These are phyloP conservation scores for Sporobolomyces phaffii DNA, from an alignment of 768 basidiomycete genomes.

Conservation along the genomic window DNA sequence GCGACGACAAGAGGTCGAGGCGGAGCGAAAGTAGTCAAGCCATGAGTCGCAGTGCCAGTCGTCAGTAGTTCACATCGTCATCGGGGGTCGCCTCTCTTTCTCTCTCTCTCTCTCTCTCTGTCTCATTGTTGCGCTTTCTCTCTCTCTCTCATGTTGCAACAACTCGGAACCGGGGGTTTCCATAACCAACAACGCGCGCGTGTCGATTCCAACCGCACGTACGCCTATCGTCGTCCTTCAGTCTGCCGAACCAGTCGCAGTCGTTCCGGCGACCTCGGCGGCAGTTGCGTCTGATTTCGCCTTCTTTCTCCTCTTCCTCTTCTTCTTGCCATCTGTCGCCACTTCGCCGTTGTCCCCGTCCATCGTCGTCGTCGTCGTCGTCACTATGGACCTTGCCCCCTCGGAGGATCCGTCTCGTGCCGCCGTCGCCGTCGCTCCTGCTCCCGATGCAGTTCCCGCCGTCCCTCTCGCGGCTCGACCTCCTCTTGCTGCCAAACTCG, in stretches of 20 bases:
- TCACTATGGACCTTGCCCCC: too few species aligned
- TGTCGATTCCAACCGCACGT: too few species aligned
- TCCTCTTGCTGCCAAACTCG: slow-evolving; percentile 3
- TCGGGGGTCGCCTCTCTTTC: neutral
- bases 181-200: too few species aligned
- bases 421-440: slow-evolving; percentile 26
- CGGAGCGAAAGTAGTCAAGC: slow-evolving; percentile 7
- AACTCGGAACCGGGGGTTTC: too few species aligned
- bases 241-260: too few species aligned
- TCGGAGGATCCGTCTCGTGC: too few species aligned
- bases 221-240: too few species aligned
- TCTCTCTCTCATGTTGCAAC: neutral
- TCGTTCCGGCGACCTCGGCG: too few species aligned
- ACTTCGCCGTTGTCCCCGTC: too few species aligned
- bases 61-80: neutral
- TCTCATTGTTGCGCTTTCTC: neutral
- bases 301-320: slow-evolving; percentile 12
- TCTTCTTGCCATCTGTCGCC: too few species aligned
- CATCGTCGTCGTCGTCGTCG: too few species aligned
- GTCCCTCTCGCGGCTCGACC: slow-evolving; percentile 1
- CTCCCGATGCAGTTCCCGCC: slow-evolving; percentile 23
- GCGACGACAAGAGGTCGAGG: neutral
- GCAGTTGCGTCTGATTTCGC: too few species aligned
- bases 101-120: neutral
- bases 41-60: neutral